phyloP scores from a whole-genome alignment of 257 asterid genomes.

The Perilla frutescens region DNA sequence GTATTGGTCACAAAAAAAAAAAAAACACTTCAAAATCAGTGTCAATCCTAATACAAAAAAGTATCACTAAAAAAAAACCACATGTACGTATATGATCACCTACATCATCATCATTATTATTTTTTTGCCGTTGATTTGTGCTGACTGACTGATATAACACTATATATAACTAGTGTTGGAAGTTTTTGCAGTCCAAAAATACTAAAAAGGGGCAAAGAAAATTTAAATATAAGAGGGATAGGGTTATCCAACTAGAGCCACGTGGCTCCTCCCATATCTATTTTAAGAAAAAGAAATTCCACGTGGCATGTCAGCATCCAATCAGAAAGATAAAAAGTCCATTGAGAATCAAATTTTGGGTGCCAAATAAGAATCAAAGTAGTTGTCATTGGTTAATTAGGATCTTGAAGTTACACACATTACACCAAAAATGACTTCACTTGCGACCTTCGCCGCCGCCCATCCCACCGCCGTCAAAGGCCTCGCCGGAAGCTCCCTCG shows the following conservation, averaged over 20 bases:
- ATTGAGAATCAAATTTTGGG: not conserved
- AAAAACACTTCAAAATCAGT: too few species aligned
- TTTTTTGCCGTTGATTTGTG: too few species aligned
- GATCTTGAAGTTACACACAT: constrained; percentile 10
- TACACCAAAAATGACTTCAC: constrained; percentile 59
- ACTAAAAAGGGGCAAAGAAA: too few species aligned
- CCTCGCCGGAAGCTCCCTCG: constrained; percentile 79
- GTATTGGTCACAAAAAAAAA: too few species aligned
- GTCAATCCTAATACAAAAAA: too few species aligned
- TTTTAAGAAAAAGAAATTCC: constrained; percentile 33
- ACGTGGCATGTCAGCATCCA: constrained; percentile 52
- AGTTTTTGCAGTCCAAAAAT: too few species aligned
- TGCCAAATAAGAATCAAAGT: constrained; percentile 4
- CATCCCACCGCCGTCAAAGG: constrained; percentile 66
- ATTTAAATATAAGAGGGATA: constrained; percentile 36
- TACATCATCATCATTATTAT: too few species aligned
- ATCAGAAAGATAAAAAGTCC: constrained; percentile 25
- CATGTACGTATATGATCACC: too few species aligned
- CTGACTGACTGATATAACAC: too few species aligned
- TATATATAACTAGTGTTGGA: too few species aligned
- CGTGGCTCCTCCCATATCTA: constrained; percentile 48
- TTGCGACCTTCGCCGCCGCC: constrained; percentile 62
- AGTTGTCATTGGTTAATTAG: constrained; percentile 4
- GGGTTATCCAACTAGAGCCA: constrained; percentile 52
- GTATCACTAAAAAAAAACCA: too few species aligned